These are phyloP conservation scores for Beta macrorhiza DNA, from an alignment of 179 eudicot genomes.

Conservation along the genomic window DNA sequence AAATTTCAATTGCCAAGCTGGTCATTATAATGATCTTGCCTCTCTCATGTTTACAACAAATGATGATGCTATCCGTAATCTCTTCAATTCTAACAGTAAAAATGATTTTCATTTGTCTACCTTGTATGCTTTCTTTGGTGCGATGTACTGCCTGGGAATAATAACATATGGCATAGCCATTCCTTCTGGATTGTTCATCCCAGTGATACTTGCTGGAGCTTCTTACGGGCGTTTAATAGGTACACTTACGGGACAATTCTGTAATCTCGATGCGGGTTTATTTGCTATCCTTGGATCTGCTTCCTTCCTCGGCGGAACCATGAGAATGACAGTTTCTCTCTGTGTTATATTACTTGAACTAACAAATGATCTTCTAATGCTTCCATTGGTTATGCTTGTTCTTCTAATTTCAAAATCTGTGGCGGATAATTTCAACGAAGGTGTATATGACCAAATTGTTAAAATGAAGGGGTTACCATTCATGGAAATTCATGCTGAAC, in stretches of 20 bases:
- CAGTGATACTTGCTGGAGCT: conserved; percentile 39
- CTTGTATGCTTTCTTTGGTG: conserved; percentile 25
- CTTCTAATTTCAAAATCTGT: conserved; percentile 40
- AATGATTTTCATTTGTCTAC: conserved; percentile 23
- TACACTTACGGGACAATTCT: conserved; percentile 17
- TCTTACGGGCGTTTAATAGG: conserved; percentile 36
- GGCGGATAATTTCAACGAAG: conserved; percentile 39
- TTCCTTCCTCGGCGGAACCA: conserved; percentile 40
- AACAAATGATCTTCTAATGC: conserved; percentile 37
- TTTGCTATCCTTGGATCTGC: conserved; percentile 38
- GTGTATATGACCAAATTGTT: conserved; percentile 43
- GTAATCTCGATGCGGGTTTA: conserved; percentile 30
- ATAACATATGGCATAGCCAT: conserved; percentile 38
- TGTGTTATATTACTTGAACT: conserved; percentile 42
- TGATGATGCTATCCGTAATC: conserved; percentile 39
- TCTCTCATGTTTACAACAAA: conserved; percentile 36
- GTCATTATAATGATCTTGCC: conserved; percentile 37
- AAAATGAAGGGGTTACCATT: conserved; percentile 36
- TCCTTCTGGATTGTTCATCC: conserved; percentile 41
- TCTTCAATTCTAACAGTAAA: conserved; percentile 15
- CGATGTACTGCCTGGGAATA: conserved; percentile 26
- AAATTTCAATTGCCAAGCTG: conserved; percentile 29
- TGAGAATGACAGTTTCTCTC: conserved; percentile 40
- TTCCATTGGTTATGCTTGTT: conserved; percentile 36
- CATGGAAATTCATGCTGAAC: conserved; percentile 38